phyloP scores from a whole-genome alignment of 2,329 filamentous ascomycete genomes.

The Hymenoscyphus infarciens region DNA sequence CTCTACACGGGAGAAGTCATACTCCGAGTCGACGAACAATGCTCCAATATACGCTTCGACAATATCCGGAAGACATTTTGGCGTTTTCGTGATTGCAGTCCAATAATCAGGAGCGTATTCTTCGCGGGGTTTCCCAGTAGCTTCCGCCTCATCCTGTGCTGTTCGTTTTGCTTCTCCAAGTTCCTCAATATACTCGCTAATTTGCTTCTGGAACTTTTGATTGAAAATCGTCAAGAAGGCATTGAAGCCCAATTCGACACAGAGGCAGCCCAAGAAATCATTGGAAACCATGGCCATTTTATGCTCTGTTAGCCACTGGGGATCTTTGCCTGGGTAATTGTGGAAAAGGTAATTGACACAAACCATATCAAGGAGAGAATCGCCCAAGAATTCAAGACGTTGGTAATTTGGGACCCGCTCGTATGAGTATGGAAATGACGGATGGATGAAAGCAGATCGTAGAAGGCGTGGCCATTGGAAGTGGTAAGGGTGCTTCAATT shows the following conservation, averaged over 20 bases:
- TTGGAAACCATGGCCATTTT: slow-evolving; percentile 99
- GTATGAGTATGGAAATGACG: slow-evolving; percentile 71
- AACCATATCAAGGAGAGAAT: slow-evolving; percentile 81
- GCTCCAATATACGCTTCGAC: slow-evolving; percentile 88
- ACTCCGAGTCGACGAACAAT: slow-evolving; percentile 84
- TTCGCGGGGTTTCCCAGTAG: slow-evolving; percentile 35
- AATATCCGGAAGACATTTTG: slow-evolving; percentile 78
- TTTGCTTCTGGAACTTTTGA: slow-evolving; percentile 41
- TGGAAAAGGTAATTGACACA: slow-evolving; percentile 81
- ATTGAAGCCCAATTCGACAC: slow-evolving; percentile 75
- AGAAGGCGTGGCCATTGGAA: slow-evolving; percentile 76
- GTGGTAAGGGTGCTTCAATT: slow-evolving; percentile 52
- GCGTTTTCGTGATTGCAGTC: slow-evolving; percentile 59
- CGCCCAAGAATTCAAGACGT: slow-evolving; percentile 86
- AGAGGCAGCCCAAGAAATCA: slow-evolving; percentile 81
- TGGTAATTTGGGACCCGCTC: slow-evolving; percentile 86
- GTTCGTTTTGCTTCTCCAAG: slow-evolving; percentile 51
- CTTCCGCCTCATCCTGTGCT: slow-evolving; percentile 35
- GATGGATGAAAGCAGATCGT: slow-evolving; percentile 82
- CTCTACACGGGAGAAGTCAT: slow-evolving; percentile 70
- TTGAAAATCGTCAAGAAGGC: slow-evolving; percentile 62
- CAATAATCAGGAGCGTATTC: slow-evolving; percentile 63
- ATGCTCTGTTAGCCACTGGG: slow-evolving; percentile 96
- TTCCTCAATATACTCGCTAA: slow-evolving; percentile 54
- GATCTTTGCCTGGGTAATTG: slow-evolving; percentile 72